Conservation (phyloP, 1,284 basidiomycete genomes). For the Cryptococcus sp. region DNA sequence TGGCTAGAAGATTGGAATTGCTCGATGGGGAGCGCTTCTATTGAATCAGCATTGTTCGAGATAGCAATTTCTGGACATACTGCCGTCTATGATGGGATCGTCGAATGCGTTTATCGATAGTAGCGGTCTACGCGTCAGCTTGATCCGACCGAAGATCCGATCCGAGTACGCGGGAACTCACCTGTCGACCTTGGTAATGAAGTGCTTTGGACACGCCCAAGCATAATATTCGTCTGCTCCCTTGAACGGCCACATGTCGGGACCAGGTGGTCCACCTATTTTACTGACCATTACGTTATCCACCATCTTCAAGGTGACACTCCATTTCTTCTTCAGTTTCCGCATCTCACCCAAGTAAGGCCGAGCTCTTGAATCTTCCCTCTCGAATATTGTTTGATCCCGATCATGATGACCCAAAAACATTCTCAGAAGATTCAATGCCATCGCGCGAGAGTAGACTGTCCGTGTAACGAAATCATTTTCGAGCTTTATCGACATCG, state of each 20-base stretch:
- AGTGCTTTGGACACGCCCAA: conserved; percentile 54
- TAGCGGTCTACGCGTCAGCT: conserved; percentile 44
- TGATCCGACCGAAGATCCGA: background rate
- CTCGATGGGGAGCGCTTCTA: conserved; percentile 50
- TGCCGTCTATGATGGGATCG: conserved; percentile 75
- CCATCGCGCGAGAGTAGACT: conserved; percentile 81
- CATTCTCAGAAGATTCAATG: conserved; percentile 66
- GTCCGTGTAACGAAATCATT: conserved; percentile 61
- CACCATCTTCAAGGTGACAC: conserved; percentile 32
- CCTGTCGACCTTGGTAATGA: conserved; percentile 41
- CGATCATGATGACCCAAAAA: conserved; percentile 59
- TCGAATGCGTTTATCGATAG: conserved; percentile 84
- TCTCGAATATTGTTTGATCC: conserved; percentile 27
- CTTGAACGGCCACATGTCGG: conserved; percentile 65
- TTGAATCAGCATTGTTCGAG: background rate
- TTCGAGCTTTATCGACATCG: conserved; percentile 53
- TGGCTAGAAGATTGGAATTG: conserved; percentile 59
- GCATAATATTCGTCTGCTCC: conserved; percentile 75
- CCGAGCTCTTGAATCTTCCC: conserved; percentile 9
- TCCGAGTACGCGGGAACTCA: conserved; percentile 10
- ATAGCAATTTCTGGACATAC: conserved; percentile 20
- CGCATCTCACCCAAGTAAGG: conserved; percentile 18
- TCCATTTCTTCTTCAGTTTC: conserved; percentile 12
- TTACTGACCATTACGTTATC: conserved; percentile 63
- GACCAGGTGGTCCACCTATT: conserved; percentile 64